These are phyloP conservation scores for Botrytis fabae DNA, from an alignment of 2,329 filamentous ascomycete genomes.

Conservation along the genomic window DNA sequence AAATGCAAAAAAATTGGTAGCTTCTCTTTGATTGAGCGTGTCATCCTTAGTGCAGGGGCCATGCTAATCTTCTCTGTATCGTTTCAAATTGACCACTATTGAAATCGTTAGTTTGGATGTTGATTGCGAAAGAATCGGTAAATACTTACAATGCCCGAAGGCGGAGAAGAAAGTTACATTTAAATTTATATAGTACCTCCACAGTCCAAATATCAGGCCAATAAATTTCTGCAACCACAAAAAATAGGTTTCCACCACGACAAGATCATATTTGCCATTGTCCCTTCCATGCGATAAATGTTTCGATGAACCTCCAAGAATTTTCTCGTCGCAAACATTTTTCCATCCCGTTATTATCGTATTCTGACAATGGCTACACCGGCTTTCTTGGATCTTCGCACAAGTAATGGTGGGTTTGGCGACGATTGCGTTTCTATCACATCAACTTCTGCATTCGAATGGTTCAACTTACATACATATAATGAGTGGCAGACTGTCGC, in stretches of 20 bases:
- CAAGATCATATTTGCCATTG: neutral
- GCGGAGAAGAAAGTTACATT: neutral
- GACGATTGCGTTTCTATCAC: neutral
- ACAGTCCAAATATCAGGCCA: neutral
- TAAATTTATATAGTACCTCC: constrained; percentile 7
- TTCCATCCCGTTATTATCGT: no score
- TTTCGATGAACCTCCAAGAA: neutral
- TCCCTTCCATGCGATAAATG: neutral
- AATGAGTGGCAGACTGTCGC: neutral
- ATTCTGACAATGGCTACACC: neutral
- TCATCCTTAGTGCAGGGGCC: constrained; percentile 86
- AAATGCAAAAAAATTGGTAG: constrained; percentile 36
- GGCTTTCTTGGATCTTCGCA: neutral
- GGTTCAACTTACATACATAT: neutral
- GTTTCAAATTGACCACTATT: constrained; percentile 57
- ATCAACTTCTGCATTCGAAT: neutral
- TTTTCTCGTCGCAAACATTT: neutral
- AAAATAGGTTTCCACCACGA: neutral
- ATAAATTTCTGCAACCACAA: neutral
- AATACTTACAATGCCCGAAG: constrained; percentile 28
- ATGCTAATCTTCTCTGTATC: constrained; percentile 78
- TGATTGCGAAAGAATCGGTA: neutral
- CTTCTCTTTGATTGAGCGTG: constrained; percentile 45
- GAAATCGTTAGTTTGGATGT: constrained; percentile 9
- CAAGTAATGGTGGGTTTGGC: neutral